Evolutionary conservation across 2,329 filamentous ascomycete genomes (phyloP).

Genomic region (Purpureocillium lavendulum): DNA sequence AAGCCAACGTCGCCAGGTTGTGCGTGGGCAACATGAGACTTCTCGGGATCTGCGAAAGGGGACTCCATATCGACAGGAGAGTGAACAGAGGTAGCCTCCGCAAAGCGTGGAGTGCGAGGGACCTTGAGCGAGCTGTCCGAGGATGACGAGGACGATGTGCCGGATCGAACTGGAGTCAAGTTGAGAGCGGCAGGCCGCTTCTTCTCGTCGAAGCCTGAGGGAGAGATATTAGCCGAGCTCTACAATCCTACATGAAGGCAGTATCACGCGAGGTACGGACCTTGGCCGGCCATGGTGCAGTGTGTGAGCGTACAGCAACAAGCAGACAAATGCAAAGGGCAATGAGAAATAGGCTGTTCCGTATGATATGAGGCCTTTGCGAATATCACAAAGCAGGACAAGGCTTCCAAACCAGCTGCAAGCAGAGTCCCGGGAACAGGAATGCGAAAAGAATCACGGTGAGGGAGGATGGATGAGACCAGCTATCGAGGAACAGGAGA

Average conservation of each 20-base stretch:
- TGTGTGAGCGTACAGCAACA: constrained; percentile 7
- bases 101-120: constrained; percentile 69
- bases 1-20: constrained; percentile 86
- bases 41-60: constrained; percentile 53
- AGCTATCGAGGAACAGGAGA: constrained; percentile 37
- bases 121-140: constrained; percentile 52
- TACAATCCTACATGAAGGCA: neutral
- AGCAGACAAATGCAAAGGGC: constrained; percentile 6
- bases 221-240: constrained; percentile 13
- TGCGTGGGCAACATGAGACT: constrained; percentile 46
- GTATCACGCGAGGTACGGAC: constrained; percentile 18
- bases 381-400: constrained; percentile 4
- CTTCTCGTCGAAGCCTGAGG: constrained; percentile 37
- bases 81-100: constrained; percentile 71
- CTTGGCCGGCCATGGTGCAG: constrained; percentile 30
- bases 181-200: constrained; percentile 49
- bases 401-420: constrained; percentile 10
- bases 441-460: constrained; percentile 25
- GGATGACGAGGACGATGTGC: constrained; percentile 41
- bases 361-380: constrained; percentile 2
- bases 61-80: constrained; percentile 59
- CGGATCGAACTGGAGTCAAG: constrained; percentile 39
- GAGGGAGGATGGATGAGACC: constrained; percentile 38
- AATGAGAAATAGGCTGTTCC: constrained; percentile 1
- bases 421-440: constrained; percentile 15